Evolutionary conservation across 129 eudicot species (phyloP), one percentile per base, ranked within the genome.

Genomic region (Erigeron canadensis): DNA sequence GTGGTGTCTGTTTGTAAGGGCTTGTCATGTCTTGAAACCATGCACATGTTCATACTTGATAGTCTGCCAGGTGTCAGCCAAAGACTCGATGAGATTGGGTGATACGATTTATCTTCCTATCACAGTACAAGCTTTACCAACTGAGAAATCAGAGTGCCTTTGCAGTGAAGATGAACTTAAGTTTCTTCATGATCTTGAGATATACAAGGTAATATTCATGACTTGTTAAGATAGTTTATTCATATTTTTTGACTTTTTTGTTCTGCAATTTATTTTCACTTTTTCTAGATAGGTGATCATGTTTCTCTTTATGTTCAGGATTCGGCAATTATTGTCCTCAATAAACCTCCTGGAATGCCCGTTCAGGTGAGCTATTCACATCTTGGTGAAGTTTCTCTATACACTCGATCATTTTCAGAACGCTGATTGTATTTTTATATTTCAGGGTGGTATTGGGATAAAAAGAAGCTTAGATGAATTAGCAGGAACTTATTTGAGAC

Each of bases 281-380:
- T 60, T 16, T 45, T 18, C 55, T 59, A 19, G 21, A 69, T 40
- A 47, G 56, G 37, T 70, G 44, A 69, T 64, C 56, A 1, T 55
- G 16, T 38, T 51, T 63, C 57, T 41, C 18, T 53, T 8, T 13
- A 50, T 22, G 40, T 79, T 53, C 57, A 95, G 99, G 99, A 95
- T 88, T 72, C 91, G 39, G 94, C 96, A 12, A 81, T 95, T 54
- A 86, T 95, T 54, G 99, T 85, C 65, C 59, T 95, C 80, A 95
- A 95, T 83, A 95, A 95, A 81, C 99, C 99, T 66, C 91, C 90
- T 37, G 97, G 97, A 75, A 82, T 95, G 91, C 99, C 99, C 39
- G 99, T 95, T 77, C 99, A 95, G 86, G 99, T 95, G 55, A 75
- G 48, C 1, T 70, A 7, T 75, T 45, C 34, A 63, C 69, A 47